Evolutionary conservation across 1,139 yeast genomes (phyloP).

Genomic region (Blastobotrys arbuscula): DNA sequence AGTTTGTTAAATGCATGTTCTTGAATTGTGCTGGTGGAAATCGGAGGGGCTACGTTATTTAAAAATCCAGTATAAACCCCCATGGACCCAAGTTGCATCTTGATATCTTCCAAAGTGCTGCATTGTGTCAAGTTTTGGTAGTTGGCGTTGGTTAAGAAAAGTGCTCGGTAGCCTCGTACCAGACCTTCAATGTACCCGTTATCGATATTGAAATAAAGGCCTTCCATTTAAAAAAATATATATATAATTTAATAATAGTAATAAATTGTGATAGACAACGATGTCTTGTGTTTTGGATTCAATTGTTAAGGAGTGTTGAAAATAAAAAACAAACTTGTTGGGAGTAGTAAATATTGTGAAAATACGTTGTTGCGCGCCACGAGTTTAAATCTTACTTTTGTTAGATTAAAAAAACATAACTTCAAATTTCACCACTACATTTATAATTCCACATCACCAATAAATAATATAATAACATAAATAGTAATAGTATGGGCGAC

Average conservation of each 20-base stretch:
- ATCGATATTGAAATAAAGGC: conserved; percentile 79
- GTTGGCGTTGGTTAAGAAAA: conserved; percentile 69
- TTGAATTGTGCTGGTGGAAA: conserved; percentile 79
- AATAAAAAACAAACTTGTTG: too few relatives aligned
- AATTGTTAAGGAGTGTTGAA: too few relatives aligned
- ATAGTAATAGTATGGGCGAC: conserved; percentile 18
- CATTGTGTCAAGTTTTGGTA: conserved; percentile 93
- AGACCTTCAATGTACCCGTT: conserved; percentile 89
- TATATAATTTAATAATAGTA: too few relatives aligned
- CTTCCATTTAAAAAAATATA: too few relatives aligned
- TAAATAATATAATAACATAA: background rate
- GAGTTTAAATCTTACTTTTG: too few relatives aligned
- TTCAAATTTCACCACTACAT: too few relatives aligned
- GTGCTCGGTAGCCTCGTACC: conserved; percentile 89
- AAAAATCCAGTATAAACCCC: conserved; percentile 94
- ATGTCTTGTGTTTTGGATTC: too few relatives aligned
- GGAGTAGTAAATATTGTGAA: too few relatives aligned
- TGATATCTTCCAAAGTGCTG: conserved; percentile 88
- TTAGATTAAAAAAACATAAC: too few relatives aligned
- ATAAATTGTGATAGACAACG: too few relatives aligned
- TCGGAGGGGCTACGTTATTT: conserved; percentile 72
- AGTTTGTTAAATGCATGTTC: conserved; percentile 69
- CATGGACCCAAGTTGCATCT: conserved; percentile 76
- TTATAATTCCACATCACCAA: background rate
- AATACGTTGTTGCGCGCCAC: too few relatives aligned